Conservation (phyloP, 1,284 basidiomycete genomes). For the Puccinia coronata region DNA sequence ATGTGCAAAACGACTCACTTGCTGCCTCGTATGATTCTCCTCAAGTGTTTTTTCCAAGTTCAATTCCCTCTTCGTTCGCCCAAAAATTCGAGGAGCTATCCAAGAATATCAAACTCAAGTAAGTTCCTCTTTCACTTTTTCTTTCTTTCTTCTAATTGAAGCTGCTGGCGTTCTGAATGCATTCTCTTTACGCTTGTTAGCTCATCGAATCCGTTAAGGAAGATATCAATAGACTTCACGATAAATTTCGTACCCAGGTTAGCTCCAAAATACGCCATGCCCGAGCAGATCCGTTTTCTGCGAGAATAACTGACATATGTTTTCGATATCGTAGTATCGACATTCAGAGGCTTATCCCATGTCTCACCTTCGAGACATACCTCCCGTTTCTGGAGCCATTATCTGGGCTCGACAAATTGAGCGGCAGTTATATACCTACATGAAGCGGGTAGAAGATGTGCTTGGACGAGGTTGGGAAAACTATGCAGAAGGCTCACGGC, state of each 20-base stretch:
- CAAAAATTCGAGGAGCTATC: slow-evolving; percentile 70
- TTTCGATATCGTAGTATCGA: slow-evolving; percentile 76
- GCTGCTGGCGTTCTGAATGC: not conserved
- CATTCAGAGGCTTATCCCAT: slow-evolving; percentile 95
- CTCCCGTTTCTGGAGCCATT: slow-evolving; percentile 94
- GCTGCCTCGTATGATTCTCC: not conserved
- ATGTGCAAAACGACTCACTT: not conserved
- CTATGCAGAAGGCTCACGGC: slow-evolving; percentile 97
- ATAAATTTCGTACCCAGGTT: slow-evolving; percentile 65
- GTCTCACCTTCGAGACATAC: slow-evolving; percentile 95
- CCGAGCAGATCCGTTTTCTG: not conserved
- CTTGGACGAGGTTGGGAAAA: slow-evolving; percentile 97
- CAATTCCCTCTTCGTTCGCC: slow-evolving; percentile 93
- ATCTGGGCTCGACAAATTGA: slow-evolving; percentile 99
- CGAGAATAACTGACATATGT: not conserved
- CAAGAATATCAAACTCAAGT: slow-evolving; percentile 75
- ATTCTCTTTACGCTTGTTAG: slow-evolving; percentile 57
- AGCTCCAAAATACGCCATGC: not conserved
- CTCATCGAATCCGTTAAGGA: slow-evolving; percentile 97
- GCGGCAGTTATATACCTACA: slow-evolving; percentile 90
- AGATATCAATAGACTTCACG: slow-evolving; percentile 90
- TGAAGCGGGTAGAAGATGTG: slow-evolving; percentile 99
- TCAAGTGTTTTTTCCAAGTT: slow-evolving; percentile 94
- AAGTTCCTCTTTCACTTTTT: not conserved
- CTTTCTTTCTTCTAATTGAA: too few relatives aligned